Base-by-base conservation (phyloP, 805 yeast genomes). In the Yamadazyma sp. region DNA sequence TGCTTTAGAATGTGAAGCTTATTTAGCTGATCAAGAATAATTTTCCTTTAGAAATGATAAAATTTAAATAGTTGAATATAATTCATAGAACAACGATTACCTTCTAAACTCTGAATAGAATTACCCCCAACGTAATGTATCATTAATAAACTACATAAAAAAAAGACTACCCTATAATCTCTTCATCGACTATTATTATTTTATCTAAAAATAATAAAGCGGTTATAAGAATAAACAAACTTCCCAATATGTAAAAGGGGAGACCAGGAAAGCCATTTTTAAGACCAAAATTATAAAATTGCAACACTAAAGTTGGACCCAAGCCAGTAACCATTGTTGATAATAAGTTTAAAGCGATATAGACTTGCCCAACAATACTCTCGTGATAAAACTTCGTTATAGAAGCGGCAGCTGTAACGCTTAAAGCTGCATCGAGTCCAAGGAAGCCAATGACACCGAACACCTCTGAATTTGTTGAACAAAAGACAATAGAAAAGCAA, bases 1-100 rank as follows among this genome's bases (percentile, higher is more conserved):
- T 53, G 98, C 95, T 42, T 76, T 93, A 43, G 98, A 93, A 55
- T 86, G 91, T 56, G 97, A 89, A 70, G 82, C 78, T 61, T 84
- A 74, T 62, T 60, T 89, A 43, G 68, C 91, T 30, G 94, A 85
- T 39, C 55, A 57, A 48, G 44, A 29, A 18, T 21, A 27, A n/a
- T n/a, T n/a, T n/a, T n/a, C n/a, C n/a, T n/a, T n/a, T n/a, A n/a
- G n/a, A n/a, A n/a, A n/a, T n/a, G n/a, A n/a, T n/a, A n/a, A n/a
- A n/a, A n/a, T n/a, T n/a, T n/a, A n/a, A n/a, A n/a, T n/a, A n/a
- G n/a, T n/a, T n/a, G n/a, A n/a, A n/a, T n/a, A n/a, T n/a, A n/a
- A n/a, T n/a, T n/a, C 13, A 13, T 29, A 20, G 18, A 25, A 9
- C 4, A 9, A 30, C 15, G 16, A 19, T 7, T 7, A 20, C 23